Evolutionary conservation across 495 filamentous ascomycete genomes (phyloP).

Genomic region (Hypomontagnella submonticulosa): DNA sequence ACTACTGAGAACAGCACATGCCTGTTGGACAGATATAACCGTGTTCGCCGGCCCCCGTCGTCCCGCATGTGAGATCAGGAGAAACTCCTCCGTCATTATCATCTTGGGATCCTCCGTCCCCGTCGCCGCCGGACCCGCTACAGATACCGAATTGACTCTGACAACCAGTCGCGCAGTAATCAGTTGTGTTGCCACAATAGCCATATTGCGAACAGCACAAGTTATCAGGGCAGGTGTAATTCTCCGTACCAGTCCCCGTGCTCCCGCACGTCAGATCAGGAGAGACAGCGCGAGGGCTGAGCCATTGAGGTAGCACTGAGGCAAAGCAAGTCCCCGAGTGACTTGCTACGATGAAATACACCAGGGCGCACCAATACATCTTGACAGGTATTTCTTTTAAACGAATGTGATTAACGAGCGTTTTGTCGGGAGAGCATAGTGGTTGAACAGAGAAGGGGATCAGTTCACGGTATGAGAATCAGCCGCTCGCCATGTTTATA

Average conservation of each 20-base stretch:
- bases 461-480: neutral
- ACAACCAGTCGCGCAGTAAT: slow-evolving; percentile 56
- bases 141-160: slow-evolving; percentile 53
- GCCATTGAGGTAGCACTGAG: slow-evolving; percentile 24
- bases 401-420: slow-evolving; percentile 26
- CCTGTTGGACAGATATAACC: slow-evolving; percentile 50
- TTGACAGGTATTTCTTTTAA: slow-evolving; percentile 9
- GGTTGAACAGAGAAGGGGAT: slow-evolving; percentile 4
- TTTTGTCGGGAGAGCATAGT: neutral
- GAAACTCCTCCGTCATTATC: slow-evolving; percentile 30
- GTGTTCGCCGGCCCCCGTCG: slow-evolving; percentile 44
- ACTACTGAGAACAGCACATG: slow-evolving; percentile 51
- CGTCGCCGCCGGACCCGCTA: slow-evolving; percentile 36
- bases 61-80: slow-evolving; percentile 48
- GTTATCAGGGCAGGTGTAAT: slow-evolving; percentile 47
- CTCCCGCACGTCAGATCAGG: slow-evolving; percentile 56
- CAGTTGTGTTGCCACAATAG: slow-evolving; percentile 53
- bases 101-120: slow-evolving; percentile 18
- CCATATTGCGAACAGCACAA: slow-evolving; percentile 55
- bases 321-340: slow-evolving; percentile 15
- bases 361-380: slow-evolving; percentile 18
- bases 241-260: slow-evolving; percentile 42
- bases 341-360: slow-evolving; percentile 15
- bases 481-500: slow-evolving; percentile 25
- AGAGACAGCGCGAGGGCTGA: slow-evolving; percentile 43